Conservation (phyloP, 139 green algal genomes). For the Parachlorella kessleri region DNA sequence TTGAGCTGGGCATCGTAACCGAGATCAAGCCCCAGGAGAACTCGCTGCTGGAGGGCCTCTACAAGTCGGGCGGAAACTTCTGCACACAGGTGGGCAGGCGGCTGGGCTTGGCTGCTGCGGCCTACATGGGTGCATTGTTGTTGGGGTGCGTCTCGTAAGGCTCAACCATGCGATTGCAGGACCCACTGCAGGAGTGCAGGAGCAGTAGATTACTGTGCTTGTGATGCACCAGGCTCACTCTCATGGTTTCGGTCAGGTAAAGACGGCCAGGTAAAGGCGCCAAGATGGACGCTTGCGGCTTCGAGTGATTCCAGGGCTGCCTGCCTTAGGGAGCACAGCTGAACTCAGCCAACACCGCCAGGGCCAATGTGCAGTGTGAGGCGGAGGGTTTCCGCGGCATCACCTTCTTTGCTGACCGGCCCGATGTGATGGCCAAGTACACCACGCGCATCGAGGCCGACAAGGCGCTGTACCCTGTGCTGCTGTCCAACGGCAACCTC, state of each 20-base stretch:
- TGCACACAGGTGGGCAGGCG: slow-evolving; percentile 79
- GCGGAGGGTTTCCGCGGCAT: slow-evolving; percentile 98
- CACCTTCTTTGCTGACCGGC: slow-evolving; percentile 96
- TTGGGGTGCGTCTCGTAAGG: too few relatives aligned
- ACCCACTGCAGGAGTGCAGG: background rate
- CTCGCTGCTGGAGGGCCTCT: slow-evolving; percentile 93
- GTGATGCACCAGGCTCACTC: too few relatives aligned
- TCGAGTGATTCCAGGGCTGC: too few relatives aligned
- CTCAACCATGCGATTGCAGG: too few relatives aligned
- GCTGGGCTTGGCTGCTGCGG: too few relatives aligned
- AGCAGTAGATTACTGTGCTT: too few relatives aligned
- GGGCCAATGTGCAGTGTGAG: slow-evolving; percentile 99
- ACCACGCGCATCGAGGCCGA: slow-evolving; percentile 90
- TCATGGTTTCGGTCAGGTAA: background rate
- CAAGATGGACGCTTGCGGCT: too few relatives aligned
- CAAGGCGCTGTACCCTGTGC: slow-evolving; percentile 91
- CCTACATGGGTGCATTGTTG: too few relatives aligned
- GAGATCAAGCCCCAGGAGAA: slow-evolving; percentile 91
- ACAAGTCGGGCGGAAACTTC: slow-evolving; percentile 95
- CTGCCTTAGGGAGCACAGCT: too few relatives aligned
- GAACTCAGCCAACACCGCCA: too few relatives aligned
- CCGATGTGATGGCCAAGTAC: slow-evolving; percentile 84
- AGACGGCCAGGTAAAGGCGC: too few relatives aligned
- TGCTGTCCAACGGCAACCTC: slow-evolving; percentile 98
- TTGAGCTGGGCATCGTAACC: slow-evolving; percentile 70